Evolutionary conservation across 2,329 filamentous ascomycete genomes (phyloP), one percentile per base, ranked within the genome.

Genomic region (Didymella arachidicola): DNA sequence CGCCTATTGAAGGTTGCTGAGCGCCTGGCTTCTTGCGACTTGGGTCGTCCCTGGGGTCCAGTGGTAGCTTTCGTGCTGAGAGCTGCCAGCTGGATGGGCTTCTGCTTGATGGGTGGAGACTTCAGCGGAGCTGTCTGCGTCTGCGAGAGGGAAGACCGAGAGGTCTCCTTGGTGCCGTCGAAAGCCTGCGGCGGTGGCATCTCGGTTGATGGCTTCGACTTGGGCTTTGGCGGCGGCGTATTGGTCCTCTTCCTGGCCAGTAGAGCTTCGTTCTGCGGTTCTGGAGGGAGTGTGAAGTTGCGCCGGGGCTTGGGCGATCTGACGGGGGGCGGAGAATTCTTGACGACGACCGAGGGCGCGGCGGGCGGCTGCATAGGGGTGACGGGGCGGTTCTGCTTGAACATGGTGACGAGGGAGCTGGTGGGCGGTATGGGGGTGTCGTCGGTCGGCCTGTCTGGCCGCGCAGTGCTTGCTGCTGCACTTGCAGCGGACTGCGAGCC

Each of bases 391-490:
- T 78, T 81, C 62, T 82, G 79, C 75, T 93, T 89, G 64, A 92
- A 92, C 78, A 91, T 82, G 38, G 84, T 84, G 53, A 92, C 88
- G 19, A 92, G 79, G 4, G 87, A 84, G 3, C 81, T 86, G 0
- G 89, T 88, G 0, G 89, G 82, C 25, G 84, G 79, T 48, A 90
- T 87, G 6, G 86, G 79, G 1, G 80, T 82, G 10, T 84, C 84
- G 70, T 90, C 86, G 12, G 81, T 78, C 16, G 77, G 62, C 34
- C 79, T 78, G 32, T 68, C 57, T 38, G 47, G 44, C 22, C 26
- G 30, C 12, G 43, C 38, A 18, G 58, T 61, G 57, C 56, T 65
- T n/a, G 57, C 61, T n/a, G 50, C 32, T 29, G 58, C 61, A 57
- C 56, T 64, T 18, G 58, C 59, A 27, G 46, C 53, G 19, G 65